Base-by-base conservation (phyloP, 106 monocot genomes). In the Dendrobium chrysotoxum region DNA sequence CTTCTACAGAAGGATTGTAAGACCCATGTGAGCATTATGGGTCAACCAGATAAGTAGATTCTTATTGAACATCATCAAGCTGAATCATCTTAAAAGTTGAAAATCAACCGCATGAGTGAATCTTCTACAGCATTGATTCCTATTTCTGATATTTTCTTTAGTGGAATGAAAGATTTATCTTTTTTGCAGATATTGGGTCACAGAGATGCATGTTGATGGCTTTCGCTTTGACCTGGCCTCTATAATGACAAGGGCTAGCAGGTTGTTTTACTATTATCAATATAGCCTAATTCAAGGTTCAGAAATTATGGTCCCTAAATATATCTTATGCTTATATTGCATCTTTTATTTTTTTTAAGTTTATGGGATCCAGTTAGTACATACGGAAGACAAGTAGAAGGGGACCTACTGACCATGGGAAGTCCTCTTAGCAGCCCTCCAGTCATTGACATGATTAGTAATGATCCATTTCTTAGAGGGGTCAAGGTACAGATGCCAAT, bases 201-300 rank as follows among this genome's bases (percentile, higher is more conserved):
- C 81, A 53, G 96, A 96, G 79, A 92, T 96, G 91, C 93, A 96
- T 77, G 83, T 96, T 84, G 96, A 96, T 86, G 96, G 96, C 26
- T 96, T 94, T 80, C 90, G 96, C 40, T 96, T 96, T 83, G 96
- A 96, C 85, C 88, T 96, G 72, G 96, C 93, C 30, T 92, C 96
- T 31, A 93, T 96, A 46, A 83, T 96, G 96, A 93, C 95, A 26
- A 93, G 93, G 79, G 86, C 87, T 47, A 85, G 82, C 87, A 92
- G 95, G 95, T 76, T 28, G 9, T 50, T 76, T 28, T 25, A 46
- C 4, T 76, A 45, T 47, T 42, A 41, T 74, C 17, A 74, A 42
- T 74, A 17, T 74, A 74, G 20, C 8, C 74, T 41, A 42, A 20
- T 41, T 42, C 4, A 21, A 21, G 4, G 35, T 70, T 70, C 70